Base-by-base conservation (phyloP, 2,329 filamentous ascomycete species). In the Exserohilum rostratum region DNA sequence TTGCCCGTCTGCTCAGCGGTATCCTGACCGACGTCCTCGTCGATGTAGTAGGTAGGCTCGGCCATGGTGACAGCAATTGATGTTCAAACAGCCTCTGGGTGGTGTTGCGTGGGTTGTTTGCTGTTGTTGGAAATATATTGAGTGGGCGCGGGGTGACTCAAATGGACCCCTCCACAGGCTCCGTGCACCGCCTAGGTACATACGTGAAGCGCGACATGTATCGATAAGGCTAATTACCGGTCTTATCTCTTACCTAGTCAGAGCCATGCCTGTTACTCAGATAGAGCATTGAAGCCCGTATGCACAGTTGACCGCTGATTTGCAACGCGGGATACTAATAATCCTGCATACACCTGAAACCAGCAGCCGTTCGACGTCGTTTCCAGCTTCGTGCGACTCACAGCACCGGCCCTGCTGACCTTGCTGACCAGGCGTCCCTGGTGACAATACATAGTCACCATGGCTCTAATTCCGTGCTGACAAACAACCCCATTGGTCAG, bases 1-100 rank as follows among this genome's bases (percentile, higher is more conserved):
- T 87, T 84, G 71, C 91, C 91, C 80, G 61, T 86, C 84, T 55
- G 82, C 73, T 64, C 84, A 73, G 53, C 76, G 69, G 89, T 86
- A 78, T 95, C 92, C 66, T 83, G 80, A 67, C 92, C 92, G 64
- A 82, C 82, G 67, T 91, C 89, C 72, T 91, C 89, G 80, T 96
- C 91, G 71, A 96, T 83, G 79, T 93, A 91, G 75, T 90, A 82
- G 40, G 78, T 80, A 38, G 69, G 63, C 25, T 75, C 71, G 35
- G 71, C 72, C 73, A 76, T 76, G 61, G 50, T 64, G 68, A 58
- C 58, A 59, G 62, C 60, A 69, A 70, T 69, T 71, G 68, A 47
- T 40, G 43, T 25, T 30, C 20, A 34, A 15, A 17, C n/a, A 53
- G 51, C 15, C 51, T 34, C 58, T 62, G 46, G 27, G 58, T 56